Evolutionary conservation across 225 moss, liverwort and hornwort species (phyloP).

Genomic region (Climacium dendroides): DNA sequence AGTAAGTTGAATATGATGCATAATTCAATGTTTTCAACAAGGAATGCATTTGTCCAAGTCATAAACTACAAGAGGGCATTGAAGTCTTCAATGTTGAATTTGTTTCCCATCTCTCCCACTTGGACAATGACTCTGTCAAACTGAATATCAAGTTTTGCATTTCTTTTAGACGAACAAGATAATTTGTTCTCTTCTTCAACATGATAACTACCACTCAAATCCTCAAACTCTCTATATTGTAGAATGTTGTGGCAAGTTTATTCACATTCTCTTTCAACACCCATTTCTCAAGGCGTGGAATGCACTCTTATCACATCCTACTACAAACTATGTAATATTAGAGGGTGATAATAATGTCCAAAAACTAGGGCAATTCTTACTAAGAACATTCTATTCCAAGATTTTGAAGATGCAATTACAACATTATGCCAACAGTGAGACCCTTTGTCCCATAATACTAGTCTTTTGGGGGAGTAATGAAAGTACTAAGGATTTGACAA

Average conservation of each 20-base stretch:
- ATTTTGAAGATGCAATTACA: not conserved
- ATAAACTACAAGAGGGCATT: not conserved
- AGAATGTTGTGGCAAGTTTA: not conserved
- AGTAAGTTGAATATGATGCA: not conserved
- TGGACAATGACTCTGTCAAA: not conserved
- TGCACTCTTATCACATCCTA: not conserved
- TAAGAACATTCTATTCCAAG: not conserved
- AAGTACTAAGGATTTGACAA: too few species aligned
- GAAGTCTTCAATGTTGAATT: not conserved
- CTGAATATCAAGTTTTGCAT: not conserved
- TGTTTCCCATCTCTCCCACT: not conserved
- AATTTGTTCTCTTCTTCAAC: not conserved
- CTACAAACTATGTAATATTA: not conserved
- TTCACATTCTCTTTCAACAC: not conserved
- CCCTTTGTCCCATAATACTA: too few species aligned
- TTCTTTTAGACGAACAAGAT: not conserved
- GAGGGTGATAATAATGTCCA: not conserved
- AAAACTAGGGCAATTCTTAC: not conserved
- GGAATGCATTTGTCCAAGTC: not conserved
- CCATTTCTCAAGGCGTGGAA: not conserved
- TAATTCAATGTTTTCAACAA: not conserved
- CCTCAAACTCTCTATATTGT: not conserved
- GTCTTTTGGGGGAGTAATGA: too few species aligned
- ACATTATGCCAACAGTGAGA: too few species aligned
- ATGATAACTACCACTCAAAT: not conserved